These are phyloP conservation scores for Lepiota venenata DNA, from an alignment of 768 basidiomycete genomes.

Conservation along the genomic window DNA sequence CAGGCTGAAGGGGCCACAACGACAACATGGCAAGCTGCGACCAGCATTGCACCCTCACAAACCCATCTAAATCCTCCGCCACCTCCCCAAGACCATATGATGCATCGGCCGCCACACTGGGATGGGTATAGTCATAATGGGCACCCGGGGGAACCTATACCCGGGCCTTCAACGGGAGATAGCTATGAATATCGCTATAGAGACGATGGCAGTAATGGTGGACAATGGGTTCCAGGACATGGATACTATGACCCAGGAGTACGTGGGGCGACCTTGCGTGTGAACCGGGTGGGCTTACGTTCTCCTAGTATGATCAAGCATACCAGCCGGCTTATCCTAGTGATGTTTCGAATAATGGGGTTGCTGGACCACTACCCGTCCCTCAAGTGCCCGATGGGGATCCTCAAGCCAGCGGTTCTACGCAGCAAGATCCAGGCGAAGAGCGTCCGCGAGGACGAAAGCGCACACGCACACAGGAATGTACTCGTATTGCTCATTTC, in stretches of 20 bases:
- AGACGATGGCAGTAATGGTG: constrained; percentile 44
- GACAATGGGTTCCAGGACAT: constrained; percentile 39
- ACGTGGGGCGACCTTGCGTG: constrained; percentile 17
- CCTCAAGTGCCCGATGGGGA: constrained; percentile 20
- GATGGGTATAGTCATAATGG: constrained; percentile 37
- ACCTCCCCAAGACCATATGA: constrained; percentile 40
- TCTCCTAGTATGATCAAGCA: constrained; percentile 47
- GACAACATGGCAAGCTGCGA: constrained; percentile 63
- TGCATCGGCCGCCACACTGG: constrained; percentile 54
- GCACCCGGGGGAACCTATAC: constrained; percentile 42
- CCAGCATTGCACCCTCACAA: constrained; percentile 62
- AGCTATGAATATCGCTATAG: constrained; percentile 63
- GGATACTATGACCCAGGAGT: constrained; percentile 59
- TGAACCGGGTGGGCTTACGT: neutral
- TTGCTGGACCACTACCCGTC: constrained; percentile 25
- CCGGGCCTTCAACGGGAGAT: constrained; percentile 43
- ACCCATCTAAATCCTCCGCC: constrained; percentile 51
- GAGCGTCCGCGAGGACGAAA: constrained; percentile 67
- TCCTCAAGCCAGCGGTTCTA: constrained; percentile 14
- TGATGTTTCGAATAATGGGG: constrained; percentile 6
- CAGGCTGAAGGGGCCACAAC: constrained; percentile 33
- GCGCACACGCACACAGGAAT: constrained; percentile 57
- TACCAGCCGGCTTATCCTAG: constrained; percentile 26
- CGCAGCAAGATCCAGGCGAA: constrained; percentile 3
- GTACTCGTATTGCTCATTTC: constrained; percentile 13